Evolutionary conservation across 1,284 basidiomycete species (phyloP), one percentile per base, ranked within the genome.

Genomic region (Cryptococcus depauperatus): DNA sequence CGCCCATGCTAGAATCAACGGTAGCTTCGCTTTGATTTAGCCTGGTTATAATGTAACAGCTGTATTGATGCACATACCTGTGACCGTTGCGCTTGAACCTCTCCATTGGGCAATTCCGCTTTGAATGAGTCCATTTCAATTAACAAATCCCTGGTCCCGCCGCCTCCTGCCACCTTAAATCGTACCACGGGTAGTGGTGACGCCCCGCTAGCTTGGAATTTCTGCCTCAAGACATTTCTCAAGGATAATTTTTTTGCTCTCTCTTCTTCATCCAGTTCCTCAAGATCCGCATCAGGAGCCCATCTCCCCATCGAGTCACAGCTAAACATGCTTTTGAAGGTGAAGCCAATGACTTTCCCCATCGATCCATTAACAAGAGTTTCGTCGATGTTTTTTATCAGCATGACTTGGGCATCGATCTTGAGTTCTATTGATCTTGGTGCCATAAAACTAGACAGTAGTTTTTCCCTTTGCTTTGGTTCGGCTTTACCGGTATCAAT

Each of bases 1-100:
- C 0, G 88, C 87, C 87, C 86, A 91, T 0, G 86, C 79, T n/a
- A 90, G 76, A 47, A 91, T 88, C 27, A 92, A 71, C 0, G 85
- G 87, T 2, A 90, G 68, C 84, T 78, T 46, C 16, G 6, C 8
- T 56, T 18, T 37, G 19, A 33, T 18, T n/a, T n/a, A n/a, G n/a
- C 29, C 3, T 23, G 8, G 6, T 18, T 30, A 16, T 16, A 30
- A 13, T 30, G 29, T n/a, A 46, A 75, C 45, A 46, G 46, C 41
- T 47, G 23, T 14, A 14, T 44, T 11, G 19, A 41, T 41, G 18
- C 25, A 37, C 9, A 9, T 35, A 84, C 84, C 76, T 91, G 87
- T 3, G 66, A 75, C 61, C 80, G 76, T 56, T 72, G 80, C 42
- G 82, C 83, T 65, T 88, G 85, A 11, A 89, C 65, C 63, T 90